Percentiles rank a stretch among this genome's conserved stretches.
Evolutionary conservation across 208 protist species (phyloP).

Genomic region (Wallacemonas rigidus): DNA sequence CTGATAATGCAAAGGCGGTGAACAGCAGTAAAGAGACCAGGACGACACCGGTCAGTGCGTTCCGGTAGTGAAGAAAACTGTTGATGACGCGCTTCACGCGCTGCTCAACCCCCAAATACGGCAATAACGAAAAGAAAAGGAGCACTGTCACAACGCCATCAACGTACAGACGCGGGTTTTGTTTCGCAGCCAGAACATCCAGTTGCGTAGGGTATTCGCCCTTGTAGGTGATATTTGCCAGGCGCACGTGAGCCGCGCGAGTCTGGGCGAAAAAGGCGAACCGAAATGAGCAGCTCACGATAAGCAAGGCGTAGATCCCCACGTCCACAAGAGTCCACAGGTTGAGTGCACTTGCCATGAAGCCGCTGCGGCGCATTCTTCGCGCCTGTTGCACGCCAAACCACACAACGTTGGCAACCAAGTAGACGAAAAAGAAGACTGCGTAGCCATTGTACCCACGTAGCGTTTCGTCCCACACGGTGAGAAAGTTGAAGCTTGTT

Average conservation of each 20-base stretch:
- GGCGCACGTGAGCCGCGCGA: conserved; percentile 9
- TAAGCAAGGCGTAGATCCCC: conserved; percentile 18
- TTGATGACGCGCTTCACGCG: conserved; percentile 10
- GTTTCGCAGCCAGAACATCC: conserved; percentile 12
- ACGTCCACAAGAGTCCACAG: conserved; percentile 29
- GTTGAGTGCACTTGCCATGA: conserved; percentile 16
- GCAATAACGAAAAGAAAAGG: conserved; percentile 27
- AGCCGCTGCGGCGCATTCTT: conserved; percentile 3
- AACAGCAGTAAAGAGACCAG: conserved; percentile 35
- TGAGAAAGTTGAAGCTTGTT: conserved; percentile 18
- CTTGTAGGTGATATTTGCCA: conserved; percentile 13
- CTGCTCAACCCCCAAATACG: conserved; percentile 18
- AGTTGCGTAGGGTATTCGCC: conserved; percentile 24
- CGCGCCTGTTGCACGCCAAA: conserved; percentile 7
- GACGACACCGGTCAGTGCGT: conserved; percentile 33
- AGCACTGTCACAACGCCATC: conserved; percentile 30
- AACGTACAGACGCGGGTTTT: conserved; percentile 21
- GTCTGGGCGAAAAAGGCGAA: conserved; percentile 17
- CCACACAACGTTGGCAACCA: conserved; percentile 27
- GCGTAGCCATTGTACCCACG: background rate
- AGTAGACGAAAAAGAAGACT: conserved; percentile 28
- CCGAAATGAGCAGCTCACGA: conserved; percentile 22
- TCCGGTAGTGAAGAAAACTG: conserved; percentile 23
- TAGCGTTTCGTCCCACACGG: conserved; percentile 29
- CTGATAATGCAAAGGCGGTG: conserved; percentile 38